Conservation (phyloP, 768 basidiomycete genomes). For the Infundibulicybe gibba region DNA sequence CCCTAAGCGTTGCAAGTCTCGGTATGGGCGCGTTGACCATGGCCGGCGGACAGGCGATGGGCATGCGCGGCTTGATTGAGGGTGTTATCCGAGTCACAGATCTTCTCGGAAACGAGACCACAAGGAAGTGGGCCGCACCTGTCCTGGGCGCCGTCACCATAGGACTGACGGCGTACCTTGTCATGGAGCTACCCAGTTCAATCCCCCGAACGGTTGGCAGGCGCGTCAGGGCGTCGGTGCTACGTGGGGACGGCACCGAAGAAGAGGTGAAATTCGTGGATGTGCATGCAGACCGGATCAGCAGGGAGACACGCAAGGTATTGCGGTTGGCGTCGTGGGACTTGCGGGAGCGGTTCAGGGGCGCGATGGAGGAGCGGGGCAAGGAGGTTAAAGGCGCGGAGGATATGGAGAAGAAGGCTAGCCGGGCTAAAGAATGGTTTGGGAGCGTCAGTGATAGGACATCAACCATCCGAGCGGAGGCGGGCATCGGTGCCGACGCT, state of each 20-base stretch:
- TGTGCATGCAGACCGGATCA: slow-evolving; percentile 64
- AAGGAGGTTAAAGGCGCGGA: slow-evolving; percentile 77
- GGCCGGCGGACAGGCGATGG: slow-evolving; percentile 81
- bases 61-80: slow-evolving; percentile 74
- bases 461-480: slow-evolving; percentile 35
- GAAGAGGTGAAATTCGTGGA: slow-evolving; percentile 57
- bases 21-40: slow-evolving; percentile 87
- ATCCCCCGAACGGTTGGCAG: slow-evolving; percentile 90
- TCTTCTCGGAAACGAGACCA: slow-evolving; percentile 72
- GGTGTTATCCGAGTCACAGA: slow-evolving; percentile 73
- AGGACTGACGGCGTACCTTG: slow-evolving; percentile 74
- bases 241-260: slow-evolving; percentile 41
- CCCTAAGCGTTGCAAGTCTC: slow-evolving; percentile 69
- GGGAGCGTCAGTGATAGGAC: slow-evolving; percentile 44
- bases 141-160: slow-evolving; percentile 73
- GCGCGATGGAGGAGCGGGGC: slow-evolving; percentile 74
- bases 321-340: slow-evolving; percentile 90
- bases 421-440: slow-evolving; percentile 74
- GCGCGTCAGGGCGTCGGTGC: slow-evolving; percentile 66
- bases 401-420: slow-evolving; percentile 67
- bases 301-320: slow-evolving; percentile 90
- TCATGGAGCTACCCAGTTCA: slow-evolving; percentile 83
- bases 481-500: slow-evolving; percentile 6
- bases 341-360: slow-evolving; percentile 74
- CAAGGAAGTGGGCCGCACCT: slow-evolving; percentile 86